phyloP scores from a whole-genome alignment of 371 early-diverging fungal species.

The Dichotomocladium elegans region DNA sequence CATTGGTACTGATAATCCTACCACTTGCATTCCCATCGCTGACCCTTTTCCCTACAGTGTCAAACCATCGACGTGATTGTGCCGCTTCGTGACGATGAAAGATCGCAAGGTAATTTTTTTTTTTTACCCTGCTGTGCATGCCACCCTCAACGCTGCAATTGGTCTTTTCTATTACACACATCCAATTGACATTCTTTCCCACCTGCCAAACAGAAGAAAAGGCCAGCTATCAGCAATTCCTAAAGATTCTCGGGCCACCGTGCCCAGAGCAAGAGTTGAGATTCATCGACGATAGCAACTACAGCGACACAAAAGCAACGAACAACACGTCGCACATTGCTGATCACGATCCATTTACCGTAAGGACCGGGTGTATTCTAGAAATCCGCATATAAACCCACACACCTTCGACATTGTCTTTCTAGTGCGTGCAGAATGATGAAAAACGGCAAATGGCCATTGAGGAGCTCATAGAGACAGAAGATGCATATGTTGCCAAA shows the following conservation, averaged over 20 bases:
- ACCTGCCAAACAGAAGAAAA: not conserved
- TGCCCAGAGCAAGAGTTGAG: slow-evolving; percentile 5
- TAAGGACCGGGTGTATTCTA: not conserved
- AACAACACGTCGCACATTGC: not conserved
- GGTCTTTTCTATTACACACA: not conserved
- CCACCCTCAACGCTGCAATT: too few species aligned
- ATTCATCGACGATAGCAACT: too few species aligned
- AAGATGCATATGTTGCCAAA: slow-evolving; percentile 36
- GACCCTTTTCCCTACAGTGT: slow-evolving; percentile 17
- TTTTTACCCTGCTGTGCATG: too few species aligned
- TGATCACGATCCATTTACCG: not conserved
- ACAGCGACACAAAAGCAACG: not conserved
- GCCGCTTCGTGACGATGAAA: slow-evolving; percentile 7
- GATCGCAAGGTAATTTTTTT: not conserved
- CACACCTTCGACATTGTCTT: not conserved
- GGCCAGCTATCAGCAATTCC: slow-evolving; percentile 7
- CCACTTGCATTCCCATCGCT: not conserved
- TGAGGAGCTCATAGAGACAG: slow-evolving; percentile 38
- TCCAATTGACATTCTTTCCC: not conserved
- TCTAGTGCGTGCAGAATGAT: slow-evolving; percentile 18
- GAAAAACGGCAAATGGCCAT: slow-evolving; percentile 27
- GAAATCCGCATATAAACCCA: not conserved
- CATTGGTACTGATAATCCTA: slow-evolving; percentile 7
- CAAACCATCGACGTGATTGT: slow-evolving; percentile 38
- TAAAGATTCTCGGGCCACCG: slow-evolving; percentile 8